These are phyloP conservation scores for Neonectria hederae DNA, from an alignment of 2,329 filamentous ascomycete species.

Conservation along the genomic window DNA sequence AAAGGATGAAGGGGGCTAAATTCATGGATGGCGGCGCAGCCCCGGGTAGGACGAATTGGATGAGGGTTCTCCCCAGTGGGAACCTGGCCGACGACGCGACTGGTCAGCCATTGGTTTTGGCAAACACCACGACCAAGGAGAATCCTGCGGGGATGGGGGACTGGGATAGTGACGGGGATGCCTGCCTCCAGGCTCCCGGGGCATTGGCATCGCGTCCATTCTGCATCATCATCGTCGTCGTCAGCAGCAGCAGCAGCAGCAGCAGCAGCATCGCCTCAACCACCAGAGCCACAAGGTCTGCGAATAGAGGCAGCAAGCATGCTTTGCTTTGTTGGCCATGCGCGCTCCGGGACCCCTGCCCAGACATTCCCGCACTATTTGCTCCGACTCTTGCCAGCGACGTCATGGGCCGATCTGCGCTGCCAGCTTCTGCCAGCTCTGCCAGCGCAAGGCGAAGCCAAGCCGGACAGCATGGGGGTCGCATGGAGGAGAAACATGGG, in stretches of 20 bases:
- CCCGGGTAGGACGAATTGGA: slow-evolving; percentile 11
- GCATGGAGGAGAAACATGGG: slow-evolving; percentile 27
- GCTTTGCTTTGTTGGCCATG: slow-evolving; percentile 27
- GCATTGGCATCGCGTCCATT: slow-evolving; percentile 12
- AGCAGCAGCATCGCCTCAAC: slow-evolving; percentile 16
- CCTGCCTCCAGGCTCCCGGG: neutral
- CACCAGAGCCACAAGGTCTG: neutral
- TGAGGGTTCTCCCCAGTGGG: slow-evolving; percentile 12
- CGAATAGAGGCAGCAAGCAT: slow-evolving; percentile 1
- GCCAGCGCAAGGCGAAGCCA: neutral
- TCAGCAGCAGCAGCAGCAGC: no score
- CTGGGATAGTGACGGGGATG: slow-evolving; percentile 21
- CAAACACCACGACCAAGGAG: slow-evolving; percentile 17
- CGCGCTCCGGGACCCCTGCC: slow-evolving; percentile 12
- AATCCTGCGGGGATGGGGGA: slow-evolving; percentile 13
- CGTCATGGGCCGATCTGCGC: slow-evolving; percentile 29
- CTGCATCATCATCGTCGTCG: slow-evolving; percentile 18
- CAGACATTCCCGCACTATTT: slow-evolving; percentile 11
- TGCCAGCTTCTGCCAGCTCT: neutral
- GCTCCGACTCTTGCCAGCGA: slow-evolving; percentile 17
- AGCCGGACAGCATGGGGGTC: slow-evolving; percentile 14
- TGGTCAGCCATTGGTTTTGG: slow-evolving; percentile 17
- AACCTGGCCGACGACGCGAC: slow-evolving; percentile 18
- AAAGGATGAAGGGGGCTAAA: neutral
- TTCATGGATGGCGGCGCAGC: slow-evolving; percentile 17